Conservation (phyloP, 495 filamentous ascomycete genomes). For the Penicillium longicatenatum region DNA sequence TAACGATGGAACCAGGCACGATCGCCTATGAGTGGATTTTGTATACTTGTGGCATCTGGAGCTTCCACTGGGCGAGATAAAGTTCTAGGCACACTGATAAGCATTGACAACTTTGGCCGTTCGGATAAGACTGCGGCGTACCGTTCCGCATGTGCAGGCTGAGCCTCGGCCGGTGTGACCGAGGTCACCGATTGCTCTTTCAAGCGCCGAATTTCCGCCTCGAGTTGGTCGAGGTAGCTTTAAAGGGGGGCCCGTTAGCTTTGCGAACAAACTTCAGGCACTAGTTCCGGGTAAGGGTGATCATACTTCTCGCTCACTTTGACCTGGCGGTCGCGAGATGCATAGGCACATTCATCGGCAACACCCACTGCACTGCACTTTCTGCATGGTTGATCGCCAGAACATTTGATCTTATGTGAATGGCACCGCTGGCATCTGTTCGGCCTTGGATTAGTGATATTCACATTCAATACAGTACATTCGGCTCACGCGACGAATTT, state of each 20-base stretch:
- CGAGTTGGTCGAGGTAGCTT: slow-evolving; percentile 41
- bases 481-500: slow-evolving; percentile 42
- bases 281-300: not conserved
- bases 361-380: slow-evolving; percentile 42
- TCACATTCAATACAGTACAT: not conserved
- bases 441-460: slow-evolving; percentile 6
- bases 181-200: slow-evolving; percentile 39
- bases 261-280: not conserved
- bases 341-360: slow-evolving; percentile 43
- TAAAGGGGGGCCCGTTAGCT: not conserved
- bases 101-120: not conserved
- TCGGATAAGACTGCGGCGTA: slow-evolving; percentile 7
- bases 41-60: slow-evolving; percentile 37
- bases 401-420: slow-evolving; percentile 50
- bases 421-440: slow-evolving; percentile 48
- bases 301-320: slow-evolving; percentile 48
- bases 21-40: slow-evolving; percentile 45
- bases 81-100: slow-evolving; percentile 9
- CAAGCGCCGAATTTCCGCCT: slow-evolving; percentile 42
- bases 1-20: slow-evolving; percentile 49
- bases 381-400: slow-evolving; percentile 42
- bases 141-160: slow-evolving; percentile 16
- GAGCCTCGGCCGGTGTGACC: slow-evolving; percentile 32
- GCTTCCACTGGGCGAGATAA: slow-evolving; percentile 26
- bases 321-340: slow-evolving; percentile 43